Evolutionary conservation across 148 eudicot species (phyloP), one percentile per base, ranked within the genome.

Genomic region (Rhododendron griersonianum): DNA sequence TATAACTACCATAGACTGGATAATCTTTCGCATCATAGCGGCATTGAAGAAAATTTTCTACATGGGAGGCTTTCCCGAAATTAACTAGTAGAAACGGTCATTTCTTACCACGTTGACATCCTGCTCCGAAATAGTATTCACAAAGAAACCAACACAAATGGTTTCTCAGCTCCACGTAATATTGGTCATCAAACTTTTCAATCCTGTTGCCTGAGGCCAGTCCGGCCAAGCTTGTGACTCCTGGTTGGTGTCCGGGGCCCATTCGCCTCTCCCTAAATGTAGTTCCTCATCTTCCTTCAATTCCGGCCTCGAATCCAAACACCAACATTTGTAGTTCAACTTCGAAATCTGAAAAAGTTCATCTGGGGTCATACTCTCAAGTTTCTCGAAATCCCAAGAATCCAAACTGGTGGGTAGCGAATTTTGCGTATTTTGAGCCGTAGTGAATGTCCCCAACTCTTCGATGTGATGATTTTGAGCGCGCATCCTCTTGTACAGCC

Each of bases 401-500:
- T 91, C 91, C 55, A 89, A 89, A 78, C 82, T 82, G 13, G 88
- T 90, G 73, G 83, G 76, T 1, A 50, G 6, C 33, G 23, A 51
- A 63, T 76, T 88, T 47, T 53, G 88, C 1, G 86, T 81, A 25
- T 37, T 84, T 5, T 59, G 85, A 59, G 87, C 74, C 73, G 83
- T 48, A 61, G 47, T 25, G 81, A 87, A 48, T 81, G 80, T 25
- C 39, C 30, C 48, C 15, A 75, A 73, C 13, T 57, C 82, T 57
- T 88, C 85, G 10, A 47, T 21, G 78, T 61, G 87, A 85, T 94
- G 96, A 84, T 92, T 90, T 73, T 93, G 92, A 63, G 89, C 90
- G 55, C 94, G 93, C 90, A 95, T 89, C 84, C 91, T 90, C 93
- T 91, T 93, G 89, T 95, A 95, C 21, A 95, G 85, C 84, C 98